Evolutionary conservation across 2,329 filamentous ascomycete species (phyloP), one percentile per base, ranked within the genome.

Genomic region (Scedosporium minutisporum): DNA sequence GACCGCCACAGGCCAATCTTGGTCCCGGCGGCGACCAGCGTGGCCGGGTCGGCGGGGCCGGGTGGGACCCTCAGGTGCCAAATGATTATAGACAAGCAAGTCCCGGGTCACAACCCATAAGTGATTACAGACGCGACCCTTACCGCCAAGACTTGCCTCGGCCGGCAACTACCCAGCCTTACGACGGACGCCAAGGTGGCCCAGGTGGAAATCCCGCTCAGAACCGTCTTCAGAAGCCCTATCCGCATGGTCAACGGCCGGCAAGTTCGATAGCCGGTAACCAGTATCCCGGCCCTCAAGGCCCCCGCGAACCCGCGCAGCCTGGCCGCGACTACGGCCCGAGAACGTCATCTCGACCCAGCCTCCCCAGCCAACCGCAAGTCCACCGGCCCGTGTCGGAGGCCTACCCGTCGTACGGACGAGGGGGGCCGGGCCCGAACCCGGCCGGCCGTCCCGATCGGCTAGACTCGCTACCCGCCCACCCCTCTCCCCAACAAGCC

Each of bases 41-140:
- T 9, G 74, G 74, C 44, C 78, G 80, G 58, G 71, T 77, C 16
- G 68, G 72, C 10, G 80, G 78, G 9, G 72, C 74, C 16, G 77
- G 78, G 18, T 81, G 77, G 74, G 77, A 78, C 33, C 73, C 74
- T 18, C 78, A 79, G 65, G 68, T 71, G 16, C 74, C 75, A 0
- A 66, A 69, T 3, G 76, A 73, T 1, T 79, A 80, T 65, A 72
- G 76, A 29, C 73, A 76, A 58, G 69, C 72, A 12, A 79, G 71
- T 65, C 77, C 74, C 66, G 77, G 70, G 67, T 74, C 65, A 16
- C 61, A 48, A 14, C 46, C 42, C 58, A 58, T 38, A 58, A 64
- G 64, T 27, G 61, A 63, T 10, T 63, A 63, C 41, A 63, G 48
- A 69, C 69, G 62, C 66, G 61, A 64, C 64, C 53, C 68, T 64